Evolutionary conservation across 441 rosid genomes (phyloP), one percentile per base, ranked within the genome.

Genomic region (Daphne laureola): DNA sequence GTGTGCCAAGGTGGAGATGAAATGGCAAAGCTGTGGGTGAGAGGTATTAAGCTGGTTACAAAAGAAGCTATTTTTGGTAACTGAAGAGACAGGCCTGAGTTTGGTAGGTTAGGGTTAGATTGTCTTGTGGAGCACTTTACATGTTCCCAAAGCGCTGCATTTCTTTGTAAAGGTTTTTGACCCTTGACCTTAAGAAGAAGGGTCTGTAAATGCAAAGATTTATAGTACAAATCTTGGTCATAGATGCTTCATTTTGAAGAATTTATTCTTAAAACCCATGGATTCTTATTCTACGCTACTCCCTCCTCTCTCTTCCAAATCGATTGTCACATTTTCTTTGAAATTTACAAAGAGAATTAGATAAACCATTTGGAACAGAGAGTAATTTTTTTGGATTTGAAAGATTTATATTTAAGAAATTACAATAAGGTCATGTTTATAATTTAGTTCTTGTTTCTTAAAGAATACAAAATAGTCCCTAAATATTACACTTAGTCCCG

Each of bases 1-100:
- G 78, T 71, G 2, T 93, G 91, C 50, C 64, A 78, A n/a, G 93
- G 96, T n/a, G 99, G 96, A 51, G 25, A 51, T 3, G 95, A 76
- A 61, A 64, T 58, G 66, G 99, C 99, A 14, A 79, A 85, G 84
- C 73, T 87, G 52, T 93, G 95, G 97, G 93, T 78, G 21, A 76
- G 97, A 57, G 99, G 99, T 11, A 87, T 93, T 67, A 82, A 71
- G 76, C 84, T 90, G 18, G 82, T 87, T 46, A 82, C 87, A 0
- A 72, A 76, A 55, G 75, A 73, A 48, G 72, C 79, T 17, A 57
- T 69, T 40, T 73, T 78, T 62, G 70, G 78, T 18, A 60, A 49
- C 17, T 59, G 63, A 49, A 51, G 49, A 57, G 16, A 14, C n/a
- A 45, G 40, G 15, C 14, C 3, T 49, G 46, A 46, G 17, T 13